Evolutionary conservation across 129 eudicot species (phyloP), one percentile per base, ranked within the genome.

Genomic region (Helianthus annuus): DNA sequence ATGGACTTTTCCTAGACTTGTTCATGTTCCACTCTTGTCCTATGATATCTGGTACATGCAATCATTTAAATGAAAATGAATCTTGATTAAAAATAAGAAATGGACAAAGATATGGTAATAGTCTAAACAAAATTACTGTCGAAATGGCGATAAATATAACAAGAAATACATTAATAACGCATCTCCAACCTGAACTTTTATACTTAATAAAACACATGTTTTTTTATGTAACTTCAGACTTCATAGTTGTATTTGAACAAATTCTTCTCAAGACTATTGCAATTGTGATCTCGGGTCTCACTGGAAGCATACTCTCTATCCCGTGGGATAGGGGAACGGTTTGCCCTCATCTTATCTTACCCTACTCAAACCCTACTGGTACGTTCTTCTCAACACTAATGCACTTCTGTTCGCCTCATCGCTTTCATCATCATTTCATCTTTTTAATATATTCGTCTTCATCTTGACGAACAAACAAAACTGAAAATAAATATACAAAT

Each of bases 41-140:
- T 53, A 67, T 7, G 16, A 76, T 76, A 53, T 32, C 79, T 76
- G n/a, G n/a, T 24, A 14, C 24, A 22, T 57, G 22, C 22, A 75
- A 54, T 64, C 16, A 51, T 32, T 38, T 9, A 14, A 9, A 15
- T 17, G 6, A 15, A 10, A 60, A 44, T 57, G 19, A 55, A 16
- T 55, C n/a, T 39, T 1, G 3, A 19, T 4, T 38, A 17, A 52
- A 12, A 36, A 53, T 15, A 52, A 56, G 38, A 56, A 53, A 60
- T 11, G 54, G 9, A 60, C 2, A 48, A 13, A 44, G 4, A 10
- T 17, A 46, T 22, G n/a, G 15, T 4, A 48, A 49, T 45, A 62
- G 48, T 38, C n/a, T 17, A 55, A 55, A 55, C 32, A 17, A 16
- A 55, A 19, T 6, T 55, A 55, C 45, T 39, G 1, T 39, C 45